Percentiles rank a stretch among this genome's conserved stretches.
Conservation (phyloP, 2,329 filamentous ascomycete species). For the Penicillium hordei region DNA sequence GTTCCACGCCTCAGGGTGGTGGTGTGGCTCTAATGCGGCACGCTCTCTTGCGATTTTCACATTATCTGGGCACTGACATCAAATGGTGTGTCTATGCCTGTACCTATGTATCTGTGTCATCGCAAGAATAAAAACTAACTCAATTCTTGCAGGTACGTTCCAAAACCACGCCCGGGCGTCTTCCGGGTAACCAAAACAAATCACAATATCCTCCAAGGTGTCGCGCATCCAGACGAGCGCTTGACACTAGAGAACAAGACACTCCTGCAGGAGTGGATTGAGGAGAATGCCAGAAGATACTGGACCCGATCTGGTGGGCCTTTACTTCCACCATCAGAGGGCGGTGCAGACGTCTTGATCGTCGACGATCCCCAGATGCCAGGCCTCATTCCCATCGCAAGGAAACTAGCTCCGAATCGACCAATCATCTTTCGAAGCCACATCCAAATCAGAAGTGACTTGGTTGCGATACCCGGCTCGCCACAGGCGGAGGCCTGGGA, state of each 20-base stretch:
- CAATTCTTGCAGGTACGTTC: conserved; percentile 58
- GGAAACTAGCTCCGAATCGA: conserved; percentile 66
- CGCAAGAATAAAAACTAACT: conserved; percentile 8
- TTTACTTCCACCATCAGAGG: conserved; percentile 62
- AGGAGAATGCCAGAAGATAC: conserved; percentile 70
- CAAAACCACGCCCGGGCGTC: conserved; percentile 74
- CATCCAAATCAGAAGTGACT: conserved; percentile 76
- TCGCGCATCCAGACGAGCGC: conserved; percentile 64
- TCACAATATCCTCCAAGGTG: conserved; percentile 84
- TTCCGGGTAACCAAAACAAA: conserved; percentile 85
- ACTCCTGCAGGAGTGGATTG: conserved; percentile 69
- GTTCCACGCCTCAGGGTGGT: conserved; percentile 76
- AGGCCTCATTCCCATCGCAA: conserved; percentile 71
- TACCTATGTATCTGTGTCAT: background rate
- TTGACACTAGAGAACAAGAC: conserved; percentile 62
- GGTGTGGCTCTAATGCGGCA: conserved; percentile 81
- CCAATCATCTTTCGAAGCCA: conserved; percentile 80
- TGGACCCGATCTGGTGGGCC: conserved; percentile 71
- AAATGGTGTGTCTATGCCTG: conserved; percentile 61
- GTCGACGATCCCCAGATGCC: conserved; percentile 87
- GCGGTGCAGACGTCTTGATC: conserved; percentile 73
- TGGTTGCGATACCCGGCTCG: conserved; percentile 61
- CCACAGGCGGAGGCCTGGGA: conserved; percentile 73
- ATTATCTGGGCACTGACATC: conserved; percentile 65
- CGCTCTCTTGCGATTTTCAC: conserved; percentile 70